phyloP scores from a whole-genome alignment of 805 yeast species.

The Kazachstania martiniae region DNA sequence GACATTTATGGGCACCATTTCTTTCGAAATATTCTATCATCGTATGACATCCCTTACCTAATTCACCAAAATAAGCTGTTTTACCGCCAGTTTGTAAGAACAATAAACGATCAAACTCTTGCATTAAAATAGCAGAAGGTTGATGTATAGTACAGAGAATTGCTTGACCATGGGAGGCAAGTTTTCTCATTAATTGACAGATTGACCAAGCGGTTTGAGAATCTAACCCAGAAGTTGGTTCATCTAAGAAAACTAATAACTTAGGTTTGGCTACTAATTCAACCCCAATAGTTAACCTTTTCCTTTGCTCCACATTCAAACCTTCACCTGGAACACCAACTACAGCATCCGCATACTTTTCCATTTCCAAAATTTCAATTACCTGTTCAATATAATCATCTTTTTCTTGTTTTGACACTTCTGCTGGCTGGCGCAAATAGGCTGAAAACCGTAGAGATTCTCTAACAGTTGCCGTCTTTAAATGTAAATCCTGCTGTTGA shows the following conservation, averaged over 20 bases:
- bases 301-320: constrained; percentile 48
- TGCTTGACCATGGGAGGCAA: constrained; percentile 56
- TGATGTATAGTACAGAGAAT: constrained; percentile 61
- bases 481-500: constrained; percentile 68
- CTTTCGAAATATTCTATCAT: constrained; percentile 57
- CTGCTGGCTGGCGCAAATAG: constrained; percentile 50
- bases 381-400: constrained; percentile 55
- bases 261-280: constrained; percentile 55
- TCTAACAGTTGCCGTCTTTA: constrained; percentile 55
- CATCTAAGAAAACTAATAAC: constrained; percentile 46
- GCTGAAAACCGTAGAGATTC: constrained; percentile 64
- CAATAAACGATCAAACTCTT: constrained; percentile 67
- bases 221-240: constrained; percentile 58
- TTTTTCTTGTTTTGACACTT: constrained; percentile 44
- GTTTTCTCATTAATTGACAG: constrained; percentile 43
- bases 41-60: constrained; percentile 44
- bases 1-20: constrained; percentile 57
- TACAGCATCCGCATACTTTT: constrained; percentile 52
- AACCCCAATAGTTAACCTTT: constrained; percentile 51
- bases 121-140: constrained; percentile 68
- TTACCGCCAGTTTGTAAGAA: constrained; percentile 62
- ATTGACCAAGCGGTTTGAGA: constrained; percentile 51
- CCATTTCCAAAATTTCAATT: constrained; percentile 53
- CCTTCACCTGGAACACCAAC: constrained; percentile 63
- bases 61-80: constrained; percentile 66